Evolutionary conservation across 164 flowering plant genomes (phyloP).

Genomic region (Protea cynaroides): DNA sequence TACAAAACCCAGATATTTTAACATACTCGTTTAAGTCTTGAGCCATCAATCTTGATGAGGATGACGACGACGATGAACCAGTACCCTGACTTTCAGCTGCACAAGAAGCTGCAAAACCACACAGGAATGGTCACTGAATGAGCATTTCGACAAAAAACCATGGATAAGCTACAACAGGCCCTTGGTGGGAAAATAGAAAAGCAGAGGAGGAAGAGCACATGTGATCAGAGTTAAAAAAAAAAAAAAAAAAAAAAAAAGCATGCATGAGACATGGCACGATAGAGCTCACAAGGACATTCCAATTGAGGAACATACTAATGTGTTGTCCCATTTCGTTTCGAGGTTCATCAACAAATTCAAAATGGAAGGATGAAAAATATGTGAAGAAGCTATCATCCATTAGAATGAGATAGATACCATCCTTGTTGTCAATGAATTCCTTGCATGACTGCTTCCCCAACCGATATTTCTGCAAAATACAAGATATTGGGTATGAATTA

Average conservation of each 20-base stretch:
- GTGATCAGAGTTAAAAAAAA: too few species aligned
- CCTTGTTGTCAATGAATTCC: slow-evolving; percentile 78
- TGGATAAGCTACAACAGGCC: not conserved
- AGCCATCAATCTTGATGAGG: slow-evolving; percentile 51
- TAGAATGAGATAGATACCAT: slow-evolving; percentile 43
- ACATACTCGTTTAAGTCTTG: slow-evolving; percentile 86
- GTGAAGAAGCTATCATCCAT: not conserved
- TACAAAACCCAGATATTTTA: not conserved
- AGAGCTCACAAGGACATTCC: too few species aligned
- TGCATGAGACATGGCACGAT: too few species aligned
- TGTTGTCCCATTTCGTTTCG: too few species aligned
- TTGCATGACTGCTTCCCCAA: slow-evolving; percentile 86
- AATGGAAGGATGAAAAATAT: too few species aligned
- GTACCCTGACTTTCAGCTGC: slow-evolving; percentile 67
- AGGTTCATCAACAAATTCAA: too few species aligned
- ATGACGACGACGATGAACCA: slow-evolving; percentile 54
- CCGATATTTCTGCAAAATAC: slow-evolving; percentile 71
- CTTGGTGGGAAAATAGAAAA: not conserved
- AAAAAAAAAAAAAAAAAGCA: too few species aligned
- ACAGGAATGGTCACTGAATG: not conserved
- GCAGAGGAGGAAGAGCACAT: too few species aligned
- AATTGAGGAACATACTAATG: too few species aligned
- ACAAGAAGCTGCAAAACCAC: slow-evolving; percentile 56
- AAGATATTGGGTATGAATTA: not conserved
- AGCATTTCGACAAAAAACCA: not conserved